phyloP scores from a whole-genome alignment of 2,329 filamentous ascomycete species.

The Chaetomium sp. region DNA sequence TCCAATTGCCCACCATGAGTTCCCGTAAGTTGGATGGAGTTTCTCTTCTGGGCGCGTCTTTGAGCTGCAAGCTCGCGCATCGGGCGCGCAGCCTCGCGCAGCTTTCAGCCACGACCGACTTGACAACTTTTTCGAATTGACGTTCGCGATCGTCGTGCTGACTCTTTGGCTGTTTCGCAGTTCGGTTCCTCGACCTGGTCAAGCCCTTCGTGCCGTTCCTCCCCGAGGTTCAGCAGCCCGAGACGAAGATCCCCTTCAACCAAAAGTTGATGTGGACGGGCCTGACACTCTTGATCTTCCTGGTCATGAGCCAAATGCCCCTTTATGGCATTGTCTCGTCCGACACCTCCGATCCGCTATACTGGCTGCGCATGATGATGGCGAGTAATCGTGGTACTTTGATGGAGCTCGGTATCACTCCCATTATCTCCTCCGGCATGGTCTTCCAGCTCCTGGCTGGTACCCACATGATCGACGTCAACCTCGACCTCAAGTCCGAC shows the following conservation, averaged over 20 bases:
- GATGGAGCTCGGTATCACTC: slow-evolving; percentile 95
- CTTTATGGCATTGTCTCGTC: slow-evolving; percentile 99
- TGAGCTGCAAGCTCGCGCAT: neutral
- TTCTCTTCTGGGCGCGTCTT: slow-evolving; percentile 2
- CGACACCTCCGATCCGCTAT: slow-evolving; percentile 94
- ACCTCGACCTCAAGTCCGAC: slow-evolving; percentile 99
- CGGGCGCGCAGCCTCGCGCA: slow-evolving; percentile 1
- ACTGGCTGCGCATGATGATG: slow-evolving; percentile 99
- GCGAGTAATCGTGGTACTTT: slow-evolving; percentile 95
- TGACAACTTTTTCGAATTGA: neutral
- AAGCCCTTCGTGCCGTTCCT: slow-evolving; percentile 99
- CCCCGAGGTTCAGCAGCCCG: slow-evolving; percentile 96
- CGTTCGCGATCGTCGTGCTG: slow-evolving; percentile 16
- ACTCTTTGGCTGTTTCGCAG: slow-evolving; percentile 41
- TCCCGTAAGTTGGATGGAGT: slow-evolving; percentile 40
- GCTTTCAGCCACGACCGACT: neutral
- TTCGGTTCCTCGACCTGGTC: slow-evolving; percentile 98
- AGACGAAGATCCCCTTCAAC: slow-evolving; percentile 98
- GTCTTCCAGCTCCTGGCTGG: slow-evolving; percentile 99
- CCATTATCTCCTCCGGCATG: slow-evolving; percentile 99
- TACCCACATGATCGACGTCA: slow-evolving; percentile 99
- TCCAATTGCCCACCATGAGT: slow-evolving; percentile 43
- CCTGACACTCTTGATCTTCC: slow-evolving; percentile 92
- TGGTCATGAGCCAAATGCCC: slow-evolving; percentile 99
- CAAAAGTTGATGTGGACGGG: slow-evolving; percentile 96